Evolutionary conservation across 2,329 filamentous ascomycete genomes (phyloP).

Genomic region (Pezicula rhizophila): DNA sequence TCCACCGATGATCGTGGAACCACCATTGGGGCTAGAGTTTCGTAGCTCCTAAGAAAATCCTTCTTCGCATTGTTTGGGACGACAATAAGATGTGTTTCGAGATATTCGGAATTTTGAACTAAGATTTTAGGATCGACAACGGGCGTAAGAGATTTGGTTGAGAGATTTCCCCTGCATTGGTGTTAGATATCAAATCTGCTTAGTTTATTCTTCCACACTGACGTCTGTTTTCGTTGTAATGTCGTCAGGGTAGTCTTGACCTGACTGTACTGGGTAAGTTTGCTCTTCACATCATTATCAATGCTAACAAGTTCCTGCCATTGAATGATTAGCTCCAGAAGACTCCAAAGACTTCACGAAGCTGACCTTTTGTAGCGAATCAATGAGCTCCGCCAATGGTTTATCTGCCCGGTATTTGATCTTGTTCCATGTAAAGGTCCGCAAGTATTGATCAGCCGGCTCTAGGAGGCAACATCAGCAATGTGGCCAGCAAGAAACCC

Average conservation of each 20-base stretch:
- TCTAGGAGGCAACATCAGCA: slow-evolving; percentile 47
- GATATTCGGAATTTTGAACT: slow-evolving; percentile 87
- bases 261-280: slow-evolving; percentile 90
- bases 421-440: slow-evolving; percentile 92
- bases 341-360: background rate
- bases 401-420: slow-evolving; percentile 95
- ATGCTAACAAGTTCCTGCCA: slow-evolving; percentile 77
- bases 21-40: slow-evolving; percentile 83
- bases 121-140: slow-evolving; percentile 77
- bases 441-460: slow-evolving; percentile 90
- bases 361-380: slow-evolving; percentile 76
- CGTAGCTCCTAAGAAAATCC: slow-evolving; percentile 85
- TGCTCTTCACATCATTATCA: slow-evolving; percentile 92
- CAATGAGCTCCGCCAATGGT: slow-evolving; percentile 78
- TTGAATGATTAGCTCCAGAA: background rate
- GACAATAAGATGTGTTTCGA: slow-evolving; percentile 90
- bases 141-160: slow-evolving; percentile 87
- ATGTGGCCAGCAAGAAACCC: background rate
- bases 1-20: slow-evolving; percentile 81
- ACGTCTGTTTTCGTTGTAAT: slow-evolving; percentile 85
- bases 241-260: slow-evolving; percentile 79
- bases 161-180: slow-evolving; percentile 70
- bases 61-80: slow-evolving; percentile 76
- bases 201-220: background rate
- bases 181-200: slow-evolving; percentile 8